Evolutionary conservation across 2,329 filamentous ascomycete genomes (phyloP).

Genomic region (Massarina eburnea): DNA sequence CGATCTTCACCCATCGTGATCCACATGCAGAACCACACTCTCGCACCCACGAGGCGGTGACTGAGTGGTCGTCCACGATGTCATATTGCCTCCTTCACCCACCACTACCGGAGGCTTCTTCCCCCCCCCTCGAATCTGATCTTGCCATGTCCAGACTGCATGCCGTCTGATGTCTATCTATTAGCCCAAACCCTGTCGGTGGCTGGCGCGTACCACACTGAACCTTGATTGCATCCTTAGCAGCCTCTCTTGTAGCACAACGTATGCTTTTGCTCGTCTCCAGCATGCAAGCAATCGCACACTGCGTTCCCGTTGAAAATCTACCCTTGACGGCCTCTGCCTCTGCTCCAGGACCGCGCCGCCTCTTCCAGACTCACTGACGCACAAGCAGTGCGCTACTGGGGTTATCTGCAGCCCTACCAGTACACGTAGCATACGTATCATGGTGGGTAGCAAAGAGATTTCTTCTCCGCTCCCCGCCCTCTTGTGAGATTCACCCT

Average conservation of each 20-base stretch:
- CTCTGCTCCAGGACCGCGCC: slow-evolving; percentile 21
- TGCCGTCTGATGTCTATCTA: slow-evolving; percentile 6
- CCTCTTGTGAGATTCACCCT: slow-evolving; percentile 10
- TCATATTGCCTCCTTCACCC: slow-evolving; percentile 7
- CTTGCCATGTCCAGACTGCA: slow-evolving; percentile 26
- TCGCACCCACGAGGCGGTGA: slow-evolving; percentile 30
- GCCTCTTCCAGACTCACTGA: slow-evolving; percentile 40
- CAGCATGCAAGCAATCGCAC: slow-evolving; percentile 42
- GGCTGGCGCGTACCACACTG: slow-evolving; percentile 19
- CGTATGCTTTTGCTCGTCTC: slow-evolving; percentile 30
- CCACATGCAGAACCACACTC: slow-evolving; percentile 8
- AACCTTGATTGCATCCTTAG: slow-evolving; percentile 28
- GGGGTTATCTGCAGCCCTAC: slow-evolving; percentile 24
- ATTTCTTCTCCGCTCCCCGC: slow-evolving; percentile 11
- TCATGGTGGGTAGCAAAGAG: slow-evolving; percentile 43
- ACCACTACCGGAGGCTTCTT: no score
- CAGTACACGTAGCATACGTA: slow-evolving; percentile 33
- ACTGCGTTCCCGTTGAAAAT: slow-evolving; percentile 29
- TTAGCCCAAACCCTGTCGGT: slow-evolving; percentile 5
- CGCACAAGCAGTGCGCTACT: slow-evolving; percentile 23
- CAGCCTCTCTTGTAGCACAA: slow-evolving; percentile 36
- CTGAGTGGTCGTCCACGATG: slow-evolving; percentile 24
- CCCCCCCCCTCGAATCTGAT: slow-evolving; percentile 17
- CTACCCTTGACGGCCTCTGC: slow-evolving; percentile 19
- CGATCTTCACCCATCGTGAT: slow-evolving; percentile 15